Evolutionary conservation across 1,139 yeast genomes (phyloP).

Genomic region (Kodamaea sp.): DNA sequence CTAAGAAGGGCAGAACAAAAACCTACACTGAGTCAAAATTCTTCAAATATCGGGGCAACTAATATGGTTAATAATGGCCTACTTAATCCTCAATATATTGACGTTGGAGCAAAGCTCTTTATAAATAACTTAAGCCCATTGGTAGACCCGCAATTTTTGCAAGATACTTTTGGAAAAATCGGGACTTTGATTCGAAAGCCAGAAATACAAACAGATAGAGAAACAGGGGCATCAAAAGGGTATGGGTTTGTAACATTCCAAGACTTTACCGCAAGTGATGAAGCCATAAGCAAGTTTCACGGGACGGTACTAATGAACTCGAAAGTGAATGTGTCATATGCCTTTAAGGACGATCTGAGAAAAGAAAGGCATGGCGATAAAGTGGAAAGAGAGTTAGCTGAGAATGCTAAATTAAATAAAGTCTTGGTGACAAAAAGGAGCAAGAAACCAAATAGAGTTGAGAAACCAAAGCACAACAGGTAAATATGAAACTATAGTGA

Average conservation of each 20-base stretch:
- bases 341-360: constrained; percentile 62
- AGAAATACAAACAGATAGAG: constrained; percentile 48
- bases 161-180: constrained; percentile 63
- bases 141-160: constrained; percentile 58
- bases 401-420: constrained; percentile 51
- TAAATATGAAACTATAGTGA: background rate
- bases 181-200: constrained; percentile 61
- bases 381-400: constrained; percentile 70
- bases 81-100: constrained; percentile 26
- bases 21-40: constrained; percentile 1
- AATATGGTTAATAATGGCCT: constrained; percentile 8
- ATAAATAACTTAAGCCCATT: constrained; percentile 69
- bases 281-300: constrained; percentile 67
- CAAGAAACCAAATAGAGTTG: constrained; percentile 6
- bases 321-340: constrained; percentile 61
- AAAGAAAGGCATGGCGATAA: constrained; percentile 71
- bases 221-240: constrained; percentile 52
- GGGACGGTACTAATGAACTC: constrained; percentile 68
- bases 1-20: constrained; percentile 50
- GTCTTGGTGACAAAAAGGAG: constrained; percentile 8
- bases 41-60: constrained; percentile 1
- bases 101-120: constrained; percentile 74
- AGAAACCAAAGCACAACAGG: constrained; percentile 3
- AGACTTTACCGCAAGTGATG: constrained; percentile 67
- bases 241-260: constrained; percentile 61